phyloP scores from a whole-genome alignment of 2,329 filamentous ascomycete genomes.

The Grosmannia huntii region DNA sequence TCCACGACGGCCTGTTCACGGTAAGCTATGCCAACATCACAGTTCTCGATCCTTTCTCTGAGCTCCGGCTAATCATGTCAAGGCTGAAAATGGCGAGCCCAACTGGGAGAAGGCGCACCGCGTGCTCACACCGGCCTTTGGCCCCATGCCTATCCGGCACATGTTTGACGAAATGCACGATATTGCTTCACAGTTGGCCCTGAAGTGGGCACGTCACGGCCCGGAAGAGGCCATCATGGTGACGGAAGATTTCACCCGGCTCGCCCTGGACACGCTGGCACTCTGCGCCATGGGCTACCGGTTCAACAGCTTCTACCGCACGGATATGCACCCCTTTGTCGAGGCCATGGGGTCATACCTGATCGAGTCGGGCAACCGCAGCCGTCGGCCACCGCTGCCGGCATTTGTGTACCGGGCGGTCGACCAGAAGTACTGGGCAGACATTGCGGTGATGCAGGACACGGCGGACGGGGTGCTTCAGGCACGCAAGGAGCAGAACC shows the following conservation, averaged over 20 bases:
- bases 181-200: conserved; percentile 48
- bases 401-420: conserved; percentile 35
- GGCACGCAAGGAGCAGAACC: conserved; percentile 34
- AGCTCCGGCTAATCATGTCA: neutral
- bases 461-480: conserved; percentile 48
- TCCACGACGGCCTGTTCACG: conserved; percentile 56
- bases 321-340: conserved; percentile 58
- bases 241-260: conserved; percentile 56
- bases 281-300: conserved; percentile 59
- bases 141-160: conserved; percentile 49
- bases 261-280: conserved; percentile 60
- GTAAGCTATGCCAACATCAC: conserved; percentile 19
- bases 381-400: conserved; percentile 28
- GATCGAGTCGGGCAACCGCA: conserved; percentile 37
- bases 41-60: no score
- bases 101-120: conserved; percentile 58
- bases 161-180: conserved; percentile 63
- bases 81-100: conserved; percentile 33
- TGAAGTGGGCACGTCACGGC: conserved; percentile 57
- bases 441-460: conserved; percentile 42
- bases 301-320: conserved; percentile 62
- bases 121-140: conserved; percentile 54
- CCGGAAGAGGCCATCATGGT: conserved; percentile 42
- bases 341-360: conserved; percentile 54
- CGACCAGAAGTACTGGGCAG: conserved; percentile 36